Evolutionary conservation across 192 early-diverging fungal species (phyloP).

Genomic region (Dissophora ornata): DNA sequence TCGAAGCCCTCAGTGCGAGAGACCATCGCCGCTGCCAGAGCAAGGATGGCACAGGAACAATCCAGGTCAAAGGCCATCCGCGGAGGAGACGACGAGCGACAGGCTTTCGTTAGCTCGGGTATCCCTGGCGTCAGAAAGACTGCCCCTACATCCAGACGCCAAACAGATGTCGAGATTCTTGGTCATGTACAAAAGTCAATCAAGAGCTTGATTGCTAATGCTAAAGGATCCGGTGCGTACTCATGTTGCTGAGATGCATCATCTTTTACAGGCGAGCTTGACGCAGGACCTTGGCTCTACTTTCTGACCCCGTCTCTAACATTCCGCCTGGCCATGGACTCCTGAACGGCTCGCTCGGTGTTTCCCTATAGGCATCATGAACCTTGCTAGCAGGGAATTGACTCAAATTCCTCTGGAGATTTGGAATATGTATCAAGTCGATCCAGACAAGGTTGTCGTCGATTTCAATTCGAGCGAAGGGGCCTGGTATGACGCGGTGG

Average conservation of each 20-base stretch:
- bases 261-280: too few relatives aligned
- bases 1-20: slow-evolving; percentile 51
- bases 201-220: slow-evolving; percentile 52
- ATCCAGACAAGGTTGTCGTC: slow-evolving; percentile 59
- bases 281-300: too few relatives aligned
- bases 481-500: slow-evolving; percentile 65
- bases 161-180: slow-evolving; percentile 48
- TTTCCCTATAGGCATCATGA: slow-evolving; percentile 55
- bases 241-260: not conserved
- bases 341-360: too few relatives aligned
- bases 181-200: slow-evolving; percentile 54
- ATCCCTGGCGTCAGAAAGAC: slow-evolving; percentile 39
- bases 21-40: slow-evolving; percentile 47
- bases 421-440: slow-evolving; percentile 69
- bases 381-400: slow-evolving; percentile 61
- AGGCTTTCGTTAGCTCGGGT: slow-evolving; percentile 42
- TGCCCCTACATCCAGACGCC: slow-evolving; percentile 17
- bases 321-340: not conserved
- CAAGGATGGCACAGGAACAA: slow-evolving; percentile 31
- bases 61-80: slow-evolving; percentile 37
- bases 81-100: slow-evolving; percentile 44
- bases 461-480: slow-evolving; percentile 58
- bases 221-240: slow-evolving; percentile 45
- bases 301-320: too few relatives aligned
- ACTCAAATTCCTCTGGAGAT: slow-evolving; percentile 61